Evolutionary conservation across 2,329 filamentous ascomycete species (phyloP), one percentile per base, ranked within the genome.

Genomic region (Curvularia sp.): DNA sequence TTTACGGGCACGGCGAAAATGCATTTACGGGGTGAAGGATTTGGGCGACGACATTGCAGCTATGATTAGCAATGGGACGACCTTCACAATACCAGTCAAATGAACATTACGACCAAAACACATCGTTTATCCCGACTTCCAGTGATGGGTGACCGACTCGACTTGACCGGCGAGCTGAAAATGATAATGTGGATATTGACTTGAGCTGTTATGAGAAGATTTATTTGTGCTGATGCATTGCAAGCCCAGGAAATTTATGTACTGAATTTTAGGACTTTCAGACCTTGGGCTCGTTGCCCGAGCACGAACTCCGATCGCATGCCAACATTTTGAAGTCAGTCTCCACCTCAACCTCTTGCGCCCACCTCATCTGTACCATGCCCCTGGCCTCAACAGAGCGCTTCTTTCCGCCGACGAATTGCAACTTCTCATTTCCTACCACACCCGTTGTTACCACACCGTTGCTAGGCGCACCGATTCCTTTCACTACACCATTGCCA

Each of bases 361-460:
- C 63, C 73, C 73, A 76, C 53, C 67, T 62, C 60, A 67, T 70
- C 15, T 69, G 63, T 3, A 73, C 55, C 71, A 75, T 73, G 25
- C 54, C 63, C 53, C 68, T 66, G 18, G 54, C 39, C 10, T 57
- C 56, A 9, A 53, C 57, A 34, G 51, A 55, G 30, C 72, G 64
- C 71, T 74, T 75, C 25, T 49, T 48, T 15, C 65, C 71, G 19
- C 60, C 72, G 9, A 55, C 59, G 57, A 82, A 83, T 58, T 75
- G 59, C 62, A 83, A 57, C 9, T 80, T 75, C 74, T 83, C 81
- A 48, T 83, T 83, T 9, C 81, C 82, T 8, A 81, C 77, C 0
- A 83, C 81, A 6, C 81, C 78, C 12, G 70, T 84, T 39, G 81
- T 65, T 10, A 86, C 79, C 77, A 82, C 79, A 1, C 78, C 80